Base-by-base conservation (phyloP, 2,329 filamentous ascomycete genomes). In the Fusarium sororula region DNA sequence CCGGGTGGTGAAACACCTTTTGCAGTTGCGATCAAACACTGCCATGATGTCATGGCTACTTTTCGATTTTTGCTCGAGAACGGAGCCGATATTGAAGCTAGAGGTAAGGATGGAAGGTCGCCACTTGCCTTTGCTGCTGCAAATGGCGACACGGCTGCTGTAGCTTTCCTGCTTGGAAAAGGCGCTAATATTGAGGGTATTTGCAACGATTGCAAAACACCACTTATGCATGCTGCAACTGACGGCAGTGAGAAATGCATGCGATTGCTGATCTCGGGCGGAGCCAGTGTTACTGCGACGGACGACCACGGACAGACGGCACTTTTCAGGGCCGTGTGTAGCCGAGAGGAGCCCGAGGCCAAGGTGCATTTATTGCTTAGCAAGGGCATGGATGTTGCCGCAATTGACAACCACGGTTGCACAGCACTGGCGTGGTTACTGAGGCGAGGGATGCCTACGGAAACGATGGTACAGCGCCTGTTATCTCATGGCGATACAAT, bases 381-480 rank as follows among this genome's bases (percentile, higher is more conserved):
- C 18, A 10, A 28, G 1, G 44, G 44, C 5, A 24, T 9, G 9
- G 44, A 47, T 28, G 15, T 47, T 6, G 0, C 7, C 12, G 44
- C 44, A 10, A 28, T 10, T 26, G 26, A 28, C 26, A 6, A 28
- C 3, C 1, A 6, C 1, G 26, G 44, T 6, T 5, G 0, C 7
- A 47, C 44, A 26, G 24, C 44, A 6, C 24, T 47, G 7, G 0
- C 5, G 3, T 47, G 24, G 24, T 9, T 2, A 2, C 4, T 47
- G 6, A 17, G 1, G 4, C 0, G 0, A 28, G 4, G 17, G 7
- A 13, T 0, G 1, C 24, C 17, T 6, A 28, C 26, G 17, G 0
- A 28, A 22, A 4, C 6, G 0, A 10, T 9, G 1, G 0, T 28
- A 14, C 11, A 10, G 6, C 20, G 1, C 18, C 18, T 47, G 12